These are phyloP conservation scores for Venturia aucupariae DNA, from an alignment of 2,329 filamentous ascomycete species.

Conservation along the genomic window DNA sequence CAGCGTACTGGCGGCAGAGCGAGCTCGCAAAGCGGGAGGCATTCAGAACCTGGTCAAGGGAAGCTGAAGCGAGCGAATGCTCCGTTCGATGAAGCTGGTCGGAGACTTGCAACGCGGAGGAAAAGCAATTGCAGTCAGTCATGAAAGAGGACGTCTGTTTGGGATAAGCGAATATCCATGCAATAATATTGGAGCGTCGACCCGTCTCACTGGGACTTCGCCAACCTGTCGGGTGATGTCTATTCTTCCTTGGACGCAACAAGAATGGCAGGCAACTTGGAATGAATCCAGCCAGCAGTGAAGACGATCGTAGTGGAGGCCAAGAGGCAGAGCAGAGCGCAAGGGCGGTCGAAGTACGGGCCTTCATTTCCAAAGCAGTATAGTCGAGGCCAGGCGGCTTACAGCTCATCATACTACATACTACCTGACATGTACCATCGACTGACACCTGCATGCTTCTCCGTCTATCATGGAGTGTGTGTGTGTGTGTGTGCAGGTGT, in stretches of 20 bases:
- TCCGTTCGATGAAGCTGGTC: constrained; percentile 12
- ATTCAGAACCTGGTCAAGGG: constrained; percentile 13
- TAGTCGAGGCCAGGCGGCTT: background rate
- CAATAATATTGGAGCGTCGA: background rate
- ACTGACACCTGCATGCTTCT: too few relatives aligned
- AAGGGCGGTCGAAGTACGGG: background rate
- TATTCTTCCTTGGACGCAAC: too few relatives aligned
- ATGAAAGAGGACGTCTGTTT: constrained; percentile 7
- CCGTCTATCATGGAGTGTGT: too few relatives aligned
- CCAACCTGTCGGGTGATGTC: background rate
- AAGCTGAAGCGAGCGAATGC: constrained; percentile 9
- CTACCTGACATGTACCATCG: too few relatives aligned
- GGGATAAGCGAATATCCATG: constrained; percentile 4
- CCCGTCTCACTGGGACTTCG: background rate
- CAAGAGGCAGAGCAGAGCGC: background rate
- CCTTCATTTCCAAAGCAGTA: background rate
- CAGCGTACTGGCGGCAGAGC: constrained; percentile 12
- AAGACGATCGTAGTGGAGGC: background rate
- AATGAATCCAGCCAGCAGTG: background rate
- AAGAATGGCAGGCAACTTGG: too few relatives aligned
- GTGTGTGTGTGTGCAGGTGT: too few relatives aligned
- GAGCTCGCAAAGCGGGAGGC: constrained; percentile 7
- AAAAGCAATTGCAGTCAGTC: constrained; percentile 14
- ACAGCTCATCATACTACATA: background rate
- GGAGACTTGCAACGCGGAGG: constrained; percentile 14